Conservation (phyloP, 1,284 basidiomycete genomes). For the Trichosporon coremiiforme region DNA sequence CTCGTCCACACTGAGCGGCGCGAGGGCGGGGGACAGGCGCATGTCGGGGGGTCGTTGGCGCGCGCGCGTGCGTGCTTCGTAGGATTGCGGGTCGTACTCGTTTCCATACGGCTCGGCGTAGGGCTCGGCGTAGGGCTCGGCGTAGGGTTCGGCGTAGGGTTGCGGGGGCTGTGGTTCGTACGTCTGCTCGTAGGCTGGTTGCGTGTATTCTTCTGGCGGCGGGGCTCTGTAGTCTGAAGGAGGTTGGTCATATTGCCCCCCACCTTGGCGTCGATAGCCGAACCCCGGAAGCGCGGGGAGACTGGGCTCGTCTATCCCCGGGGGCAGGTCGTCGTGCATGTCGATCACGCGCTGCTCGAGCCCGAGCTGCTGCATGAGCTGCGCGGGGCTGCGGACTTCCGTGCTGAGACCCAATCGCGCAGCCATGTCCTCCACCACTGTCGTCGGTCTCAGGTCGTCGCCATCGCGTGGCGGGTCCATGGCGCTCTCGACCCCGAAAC, state of each 20-base stretch:
- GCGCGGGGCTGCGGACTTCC: conserved; percentile 26
- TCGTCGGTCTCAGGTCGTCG: conserved; percentile 22
- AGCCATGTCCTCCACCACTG: conserved; percentile 45
- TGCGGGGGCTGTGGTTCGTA: neutral
- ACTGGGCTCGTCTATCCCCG: conserved; percentile 56
- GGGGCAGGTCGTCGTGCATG: conserved; percentile 56
- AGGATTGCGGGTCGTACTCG: neutral
- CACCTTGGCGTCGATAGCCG: conserved; percentile 11
- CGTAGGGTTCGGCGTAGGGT: too few relatives aligned
- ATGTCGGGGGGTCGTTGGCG: neutral
- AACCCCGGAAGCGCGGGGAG: conserved; percentile 53
- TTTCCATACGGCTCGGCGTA: neutral
- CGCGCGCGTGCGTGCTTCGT: neutral
- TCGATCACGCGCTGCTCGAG: conserved; percentile 55
- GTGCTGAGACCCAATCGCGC: conserved; percentile 42
- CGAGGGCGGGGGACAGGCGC: neutral
- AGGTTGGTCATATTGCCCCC: neutral
- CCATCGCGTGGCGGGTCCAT: conserved; percentile 52
- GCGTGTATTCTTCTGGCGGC: neutral
- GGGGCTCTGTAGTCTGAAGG: conserved; percentile 1
- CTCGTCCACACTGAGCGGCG: conserved; percentile 11
- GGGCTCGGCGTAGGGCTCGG: neutral
- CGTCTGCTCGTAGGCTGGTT: too few relatives aligned
- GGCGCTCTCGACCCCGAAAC: conserved; percentile 45
- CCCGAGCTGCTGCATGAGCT: conserved; percentile 53